These are phyloP conservation scores for Populus simonii DNA, from an alignment of 345 rosid genomes.

Conservation along the genomic window DNA sequence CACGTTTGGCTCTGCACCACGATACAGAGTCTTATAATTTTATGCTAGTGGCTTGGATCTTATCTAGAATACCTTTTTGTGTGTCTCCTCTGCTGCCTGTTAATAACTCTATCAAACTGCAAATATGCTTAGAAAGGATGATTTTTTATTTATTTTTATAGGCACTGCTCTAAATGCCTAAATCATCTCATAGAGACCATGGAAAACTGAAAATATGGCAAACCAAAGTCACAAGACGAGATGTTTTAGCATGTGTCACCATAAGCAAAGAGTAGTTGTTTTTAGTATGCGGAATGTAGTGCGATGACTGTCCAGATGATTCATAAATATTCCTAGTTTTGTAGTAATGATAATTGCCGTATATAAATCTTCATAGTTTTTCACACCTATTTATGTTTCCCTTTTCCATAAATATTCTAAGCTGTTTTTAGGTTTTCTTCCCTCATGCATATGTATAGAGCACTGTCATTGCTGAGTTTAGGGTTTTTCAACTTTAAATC, in stretches of 20 bases:
- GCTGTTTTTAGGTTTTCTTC: background rate
- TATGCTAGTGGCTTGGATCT: too few species aligned
- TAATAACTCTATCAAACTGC: too few species aligned
- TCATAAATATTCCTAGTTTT: background rate
- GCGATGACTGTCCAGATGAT: background rate
- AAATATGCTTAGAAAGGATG: too few species aligned
- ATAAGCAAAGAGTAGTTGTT: background rate
- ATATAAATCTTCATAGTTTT: background rate
- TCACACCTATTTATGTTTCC: background rate
- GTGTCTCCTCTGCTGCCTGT: too few species aligned
- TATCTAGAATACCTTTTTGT: too few species aligned
- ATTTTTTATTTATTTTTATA: too few species aligned
- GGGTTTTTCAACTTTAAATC: background rate
- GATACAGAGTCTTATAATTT: too few species aligned
- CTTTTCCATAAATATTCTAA: background rate
- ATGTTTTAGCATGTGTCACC: background rate
- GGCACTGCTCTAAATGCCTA: background rate
- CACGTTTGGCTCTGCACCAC: too few species aligned
- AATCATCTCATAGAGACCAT: background rate
- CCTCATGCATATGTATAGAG: background rate
- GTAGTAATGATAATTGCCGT: background rate
- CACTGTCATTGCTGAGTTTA: background rate
- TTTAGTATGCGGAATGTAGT: background rate
- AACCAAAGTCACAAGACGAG: background rate
- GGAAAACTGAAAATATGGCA: background rate